A percentile compares a stretch with the other conserved stretches of the same genome.
Conservation (phyloP, 2,329 filamentous ascomycete species). For the Stagonosporopsis vannaccii region DNA sequence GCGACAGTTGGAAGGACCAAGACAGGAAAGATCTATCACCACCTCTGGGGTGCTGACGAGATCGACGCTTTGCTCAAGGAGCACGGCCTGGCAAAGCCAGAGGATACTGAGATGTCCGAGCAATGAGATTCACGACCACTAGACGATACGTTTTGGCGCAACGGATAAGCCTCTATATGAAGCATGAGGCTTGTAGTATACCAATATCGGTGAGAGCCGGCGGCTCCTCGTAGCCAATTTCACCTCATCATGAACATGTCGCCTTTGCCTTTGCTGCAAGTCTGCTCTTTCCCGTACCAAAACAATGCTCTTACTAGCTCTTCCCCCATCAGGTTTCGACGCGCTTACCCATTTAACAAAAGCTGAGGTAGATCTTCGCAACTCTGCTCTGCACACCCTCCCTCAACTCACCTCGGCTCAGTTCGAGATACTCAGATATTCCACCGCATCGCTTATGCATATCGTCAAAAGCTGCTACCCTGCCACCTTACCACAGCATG, state of each 20-base stretch:
- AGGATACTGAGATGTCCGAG: conserved; percentile 48
- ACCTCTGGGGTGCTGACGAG: conserved; percentile 95
- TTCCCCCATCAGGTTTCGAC: not conserved
- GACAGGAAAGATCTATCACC: conserved; percentile 96
- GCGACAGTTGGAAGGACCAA: conserved; percentile 96
- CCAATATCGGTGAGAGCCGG: conserved; percentile 39
- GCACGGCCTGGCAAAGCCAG: conserved; percentile 83
- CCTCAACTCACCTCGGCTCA: conserved; percentile 15
- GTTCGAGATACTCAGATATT: conserved; percentile 4
- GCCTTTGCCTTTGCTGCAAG: not conserved
- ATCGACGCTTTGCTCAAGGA: conserved; percentile 94
- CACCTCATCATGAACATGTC: conserved; percentile 33
- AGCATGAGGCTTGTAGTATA: conserved; percentile 44
- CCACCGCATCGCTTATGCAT: conserved; percentile 29
- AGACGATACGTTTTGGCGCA: conserved; percentile 30
- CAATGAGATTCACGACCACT: conserved; percentile 36
- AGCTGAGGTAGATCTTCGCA: not conserved
- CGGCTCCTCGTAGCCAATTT: conserved; percentile 35
- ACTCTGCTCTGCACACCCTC: not conserved
- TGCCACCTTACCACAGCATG: conserved; percentile 33
- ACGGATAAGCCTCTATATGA: conserved; percentile 35
- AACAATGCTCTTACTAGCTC: not conserved
- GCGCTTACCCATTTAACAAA: conserved; percentile 1
- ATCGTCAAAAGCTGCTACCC: conserved; percentile 15
- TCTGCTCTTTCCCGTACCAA: not conserved